Base-by-base conservation (phyloP, 148 eudicot genomes). In the Camellia granthamiana region DNA sequence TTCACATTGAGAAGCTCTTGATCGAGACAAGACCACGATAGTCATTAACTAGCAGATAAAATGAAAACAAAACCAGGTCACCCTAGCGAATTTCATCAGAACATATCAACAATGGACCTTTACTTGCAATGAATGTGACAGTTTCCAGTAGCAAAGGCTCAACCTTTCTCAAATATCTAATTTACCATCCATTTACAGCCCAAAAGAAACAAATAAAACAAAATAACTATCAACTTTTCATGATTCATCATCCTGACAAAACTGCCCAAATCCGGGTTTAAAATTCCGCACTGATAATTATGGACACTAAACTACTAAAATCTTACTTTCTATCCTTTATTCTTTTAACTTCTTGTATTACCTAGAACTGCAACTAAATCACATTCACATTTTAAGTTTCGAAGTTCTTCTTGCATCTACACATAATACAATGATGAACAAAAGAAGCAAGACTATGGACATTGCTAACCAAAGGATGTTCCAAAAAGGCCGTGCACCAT, bases 401-500 rank as follows among this genome's bases (percentile, higher is more conserved):
- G 12, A 44, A 3, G 69, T 62, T 76, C 79, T 62, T 76, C 78
- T 76, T 46, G 63, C 64, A 54, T 46, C 62, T 76, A 76, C 79
- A 76, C 46, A 21, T 13, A 76, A 44, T 46, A 15, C 38, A 30
- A 30, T 47, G 3, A 76, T 62, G 42, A 62, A 76, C 79, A 76
- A 12, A 46, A 76, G 78, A n/a, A 76, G 69, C 6, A 62, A 44
- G 69, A 62, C 42, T 10, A 46, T 44, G 58, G 58, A 19, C 18
- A 85, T 64, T 75, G 86, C 58, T 23, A 87, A 69, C 41, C 67
- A 81, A 51, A 86, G 51, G 30, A 79, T 79, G 80, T 79, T 85
- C 94, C 91, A 86, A 15, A 88, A 79, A 66, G 84, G 79, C 30
- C 38, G 38, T 30, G 82, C 65, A 15, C 51, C 75, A 49, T 71